A percentile compares a stretch with the other conserved stretches of the same genome.
Evolutionary conservation across 345 rosid species (phyloP).

Genomic region (Jatropha curcas): DNA sequence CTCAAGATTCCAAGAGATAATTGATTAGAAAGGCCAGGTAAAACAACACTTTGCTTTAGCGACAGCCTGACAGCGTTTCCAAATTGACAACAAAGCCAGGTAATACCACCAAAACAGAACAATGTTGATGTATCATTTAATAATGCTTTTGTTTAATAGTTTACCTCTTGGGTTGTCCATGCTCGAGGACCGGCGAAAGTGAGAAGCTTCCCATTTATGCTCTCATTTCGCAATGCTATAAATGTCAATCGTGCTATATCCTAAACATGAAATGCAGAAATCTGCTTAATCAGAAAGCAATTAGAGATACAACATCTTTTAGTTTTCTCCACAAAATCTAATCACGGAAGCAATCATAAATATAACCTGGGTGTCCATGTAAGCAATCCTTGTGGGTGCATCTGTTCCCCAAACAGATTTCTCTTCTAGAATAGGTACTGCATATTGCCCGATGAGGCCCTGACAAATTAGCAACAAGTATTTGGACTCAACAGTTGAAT

Average conservation of each 20-base stretch:
- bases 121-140: not conserved
- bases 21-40: too few relatives aligned
- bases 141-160: not conserved
- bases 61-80: not conserved
- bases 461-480: slow-evolving; percentile 24
- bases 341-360: not conserved
- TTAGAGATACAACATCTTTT: not conserved
- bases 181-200: slow-evolving; percentile 98
- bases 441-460: slow-evolving; percentile 97
- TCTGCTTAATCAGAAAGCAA: slow-evolving; percentile 2
- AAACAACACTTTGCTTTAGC: not conserved
- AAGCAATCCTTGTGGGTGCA: slow-evolving; percentile 94
- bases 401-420: slow-evolving; percentile 99
- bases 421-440: slow-evolving; percentile 92
- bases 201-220: slow-evolving; percentile 66
- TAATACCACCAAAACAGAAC: not conserved
- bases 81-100: not conserved
- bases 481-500: not conserved
- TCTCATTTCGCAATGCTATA: slow-evolving; percentile 80
- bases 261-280: slow-evolving; percentile 33
- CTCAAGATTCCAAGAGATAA: not conserved
- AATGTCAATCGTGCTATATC: slow-evolving; percentile 91
- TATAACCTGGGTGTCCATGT: slow-evolving; percentile 95
- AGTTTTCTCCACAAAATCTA: not conserved
- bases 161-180: slow-evolving; percentile 98